Base-by-base conservation (phyloP, 2,329 filamentous ascomycete genomes). In the Fonsecaea monophora region DNA sequence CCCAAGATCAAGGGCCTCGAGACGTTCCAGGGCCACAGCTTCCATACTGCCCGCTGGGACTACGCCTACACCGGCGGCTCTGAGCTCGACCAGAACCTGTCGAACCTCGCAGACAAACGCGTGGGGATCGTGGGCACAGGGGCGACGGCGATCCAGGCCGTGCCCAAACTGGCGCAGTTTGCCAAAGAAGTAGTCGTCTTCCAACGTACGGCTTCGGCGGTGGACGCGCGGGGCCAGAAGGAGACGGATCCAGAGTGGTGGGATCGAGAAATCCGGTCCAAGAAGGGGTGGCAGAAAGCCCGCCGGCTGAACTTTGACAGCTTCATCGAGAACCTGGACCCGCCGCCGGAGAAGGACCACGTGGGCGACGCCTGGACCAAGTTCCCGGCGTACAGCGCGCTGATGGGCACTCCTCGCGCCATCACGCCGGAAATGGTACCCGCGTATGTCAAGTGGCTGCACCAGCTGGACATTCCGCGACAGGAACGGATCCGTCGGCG, bases 41-140 rank as follows among this genome's bases (percentile, higher is more conserved):
- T 73, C 5, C 75, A 77, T 61, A 73, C 73, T 3, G 69, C 72
- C 2, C 64, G 59, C 4, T 77, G 75, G 76, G 75, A 81, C 62
- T 83, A 81, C 60, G 66, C 71, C 1, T 66, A 76, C 64, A 81
- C 80, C 2, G 81, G 80, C 2, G 81, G 78, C 13, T 9, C 35
- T 8, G 18, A 53, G n/a, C 62, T 65, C 5, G 55, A 76, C 15
- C 74, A 75, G 18, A 83, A 77, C n/a, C 72, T 86, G 0, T 83
- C 32, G 9, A 62, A 68, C 3, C 48, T 68, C 13, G 21, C n/a
- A 1, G 60, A 68, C 40, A 68, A 70, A 25, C 12, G 62, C 10
- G 65, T 70, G 6, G 68, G 60, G 9, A 60, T 70, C 25, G 60
- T 70, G 21, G 68, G 68, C 2, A 67, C 64, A 9, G 68, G 68